Base-by-base conservation (phyloP, 805 yeast species). In the Nakazawaea siamensis region DNA sequence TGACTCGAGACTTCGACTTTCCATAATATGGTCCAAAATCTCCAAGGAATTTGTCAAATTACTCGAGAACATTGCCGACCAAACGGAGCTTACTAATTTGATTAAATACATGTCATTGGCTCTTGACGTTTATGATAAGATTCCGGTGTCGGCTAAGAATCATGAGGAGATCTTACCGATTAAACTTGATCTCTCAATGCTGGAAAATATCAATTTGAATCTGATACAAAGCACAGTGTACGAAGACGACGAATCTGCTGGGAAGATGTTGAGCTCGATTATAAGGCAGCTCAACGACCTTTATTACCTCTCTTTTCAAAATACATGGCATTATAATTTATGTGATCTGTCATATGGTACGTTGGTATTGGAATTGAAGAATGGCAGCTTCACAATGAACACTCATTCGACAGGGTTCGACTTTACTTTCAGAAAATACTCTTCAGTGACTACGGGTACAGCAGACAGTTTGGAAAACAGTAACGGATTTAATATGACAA, bases 321-420 rank as follows among this genome's bases (percentile, higher is more conserved):
- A 77, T 47, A 64, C 78, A 38, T 82, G 94, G 94, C 85, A 82
- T 52, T 77, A 76, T 52, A 80, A 80, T 46, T 58, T 82, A 29
- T 73, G 86, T 46, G 90, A 81, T 49, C 66, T 65, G 19, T 54
- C 62, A 17, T 57, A 62, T 43, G 86, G 81, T 5, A 52, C 57
- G 33, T 58, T 76, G 35, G 54, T 60, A 31, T 57, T 73, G 38
- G 60, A 58, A 35, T 58, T 62, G 39, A 58, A 49, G 11, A 58
- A 64, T 34, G 75, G 80, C 2, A 54, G 62, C 33, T 58, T 80
- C 36, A 62, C 64, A 27, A 64, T 76, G 51, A 74, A 73, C 35
- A 62, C 75, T 28, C 51, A 52, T 19, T 64, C 84, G 5, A 62
- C 61, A 30, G 92, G 92, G 3, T 79, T 79, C 48, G 76, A 78